Conservation (phyloP, 2,329 filamentous ascomycete species). For the Daldinia sp. region DNA sequence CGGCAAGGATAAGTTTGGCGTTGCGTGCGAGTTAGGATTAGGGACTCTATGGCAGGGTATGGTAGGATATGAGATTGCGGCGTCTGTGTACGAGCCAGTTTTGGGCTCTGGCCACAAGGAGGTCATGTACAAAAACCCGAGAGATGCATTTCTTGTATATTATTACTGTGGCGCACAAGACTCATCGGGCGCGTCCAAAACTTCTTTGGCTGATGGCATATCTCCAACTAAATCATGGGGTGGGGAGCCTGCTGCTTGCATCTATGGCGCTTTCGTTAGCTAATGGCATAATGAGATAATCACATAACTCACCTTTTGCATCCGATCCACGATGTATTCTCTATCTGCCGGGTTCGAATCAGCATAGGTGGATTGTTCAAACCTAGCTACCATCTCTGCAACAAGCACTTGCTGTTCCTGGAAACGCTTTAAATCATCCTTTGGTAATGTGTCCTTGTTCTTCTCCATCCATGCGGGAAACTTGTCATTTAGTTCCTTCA, state of each 20-base stretch:
- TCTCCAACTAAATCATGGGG: constrained; percentile 92
- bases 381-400: constrained; percentile 86
- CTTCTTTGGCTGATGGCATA: constrained; percentile 84
- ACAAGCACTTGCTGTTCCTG: constrained; percentile 84
- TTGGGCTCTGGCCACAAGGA: constrained; percentile 28
- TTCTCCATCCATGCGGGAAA: constrained; percentile 90
- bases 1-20: constrained; percentile 37
- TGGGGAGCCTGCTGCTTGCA: constrained; percentile 95
- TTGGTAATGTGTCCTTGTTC: constrained; percentile 73
- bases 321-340: constrained; percentile 94
- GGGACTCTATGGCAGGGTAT: constrained; percentile 39
- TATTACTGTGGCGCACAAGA: constrained; percentile 71
- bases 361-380: constrained; percentile 83
- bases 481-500: constrained; percentile 96
- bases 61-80: constrained; percentile 31
- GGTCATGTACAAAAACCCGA: constrained; percentile 44
- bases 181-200: constrained; percentile 70
- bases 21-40: constrained; percentile 41
- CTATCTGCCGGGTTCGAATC: constrained; percentile 85
- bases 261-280: constrained; percentile 65
- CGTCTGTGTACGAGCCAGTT: constrained; percentile 42
- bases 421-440: constrained; percentile 83
- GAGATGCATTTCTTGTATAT: constrained; percentile 39
- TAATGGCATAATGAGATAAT: not conserved
- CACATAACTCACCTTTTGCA: constrained; percentile 83